Evolutionary conservation across 805 yeast genomes (phyloP).

Genomic region (Kazachstania martiniae): DNA sequence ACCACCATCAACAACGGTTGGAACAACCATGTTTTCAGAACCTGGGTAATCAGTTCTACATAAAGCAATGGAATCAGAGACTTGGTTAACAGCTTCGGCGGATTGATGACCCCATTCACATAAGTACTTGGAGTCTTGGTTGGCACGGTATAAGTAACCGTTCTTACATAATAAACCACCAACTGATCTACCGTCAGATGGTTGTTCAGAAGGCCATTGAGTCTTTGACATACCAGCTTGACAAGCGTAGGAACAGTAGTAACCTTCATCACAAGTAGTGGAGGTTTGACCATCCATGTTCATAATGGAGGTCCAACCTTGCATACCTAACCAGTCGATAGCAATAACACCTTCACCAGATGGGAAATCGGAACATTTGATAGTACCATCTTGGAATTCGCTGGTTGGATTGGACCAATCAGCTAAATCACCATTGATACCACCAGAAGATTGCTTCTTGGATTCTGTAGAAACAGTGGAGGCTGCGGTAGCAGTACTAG

Average conservation of each 20-base stretch:
- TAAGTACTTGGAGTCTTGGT: conserved; percentile 54
- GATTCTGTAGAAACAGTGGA: conserved; percentile 26
- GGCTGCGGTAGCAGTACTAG: conserved; percentile 14
- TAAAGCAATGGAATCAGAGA: conserved; percentile 69
- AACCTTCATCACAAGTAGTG: conserved; percentile 74
- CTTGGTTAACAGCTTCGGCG: conserved; percentile 45
- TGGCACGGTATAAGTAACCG: conserved; percentile 80
- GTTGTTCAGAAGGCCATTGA: conserved; percentile 91
- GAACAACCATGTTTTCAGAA: conserved; percentile 95
- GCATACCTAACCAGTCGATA: conserved; percentile 43
- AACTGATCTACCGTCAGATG: conserved; percentile 80
- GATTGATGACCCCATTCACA: conserved; percentile 83
- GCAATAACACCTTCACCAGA: conserved; percentile 63
- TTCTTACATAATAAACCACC: conserved; percentile 86
- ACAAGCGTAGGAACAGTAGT: conserved; percentile 96
- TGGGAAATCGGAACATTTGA: conserved; percentile 60
- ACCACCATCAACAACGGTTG: conserved; percentile 75
- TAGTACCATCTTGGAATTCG: conserved; percentile 59
- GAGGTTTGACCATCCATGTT: conserved; percentile 45
- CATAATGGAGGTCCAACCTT: conserved; percentile 40
- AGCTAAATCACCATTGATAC: conserved; percentile 48
- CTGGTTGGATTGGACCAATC: conserved; percentile 46
- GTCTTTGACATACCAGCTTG: conserved; percentile 99
- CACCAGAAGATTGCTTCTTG: conserved; percentile 27
- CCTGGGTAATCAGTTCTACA: conserved; percentile 99